Conservation (phyloP, 2,329 filamentous ascomycete species). For the Fusarium sp. region DNA sequence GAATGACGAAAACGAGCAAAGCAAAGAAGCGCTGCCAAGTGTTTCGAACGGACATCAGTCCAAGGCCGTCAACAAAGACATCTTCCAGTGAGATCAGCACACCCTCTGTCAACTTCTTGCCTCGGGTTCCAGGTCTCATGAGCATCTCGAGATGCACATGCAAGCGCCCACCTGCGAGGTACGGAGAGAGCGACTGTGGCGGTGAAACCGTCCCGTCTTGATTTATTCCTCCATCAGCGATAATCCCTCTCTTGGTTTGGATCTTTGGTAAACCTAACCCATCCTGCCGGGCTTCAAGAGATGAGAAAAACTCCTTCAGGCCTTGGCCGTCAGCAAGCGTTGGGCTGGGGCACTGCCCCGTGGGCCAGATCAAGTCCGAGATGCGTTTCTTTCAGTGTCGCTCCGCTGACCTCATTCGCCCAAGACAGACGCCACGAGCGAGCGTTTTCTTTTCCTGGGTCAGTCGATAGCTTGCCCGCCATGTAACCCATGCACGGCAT, state of each 20-base stretch:
- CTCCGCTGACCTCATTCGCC: conserved; percentile 32
- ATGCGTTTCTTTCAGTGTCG: conserved; percentile 21
- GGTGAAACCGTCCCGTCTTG: conserved; percentile 17
- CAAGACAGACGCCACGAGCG: conserved; percentile 33
- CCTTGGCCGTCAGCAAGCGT: conserved; percentile 6
- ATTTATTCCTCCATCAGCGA: conserved; percentile 5
- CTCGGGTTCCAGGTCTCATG: conserved; percentile 37
- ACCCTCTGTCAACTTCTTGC: conserved; percentile 29
- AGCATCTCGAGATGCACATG: conserved; percentile 35
- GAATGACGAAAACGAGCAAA: conserved; percentile 29
- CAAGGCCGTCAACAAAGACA: conserved; percentile 5
- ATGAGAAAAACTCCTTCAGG: conserved; percentile 20
- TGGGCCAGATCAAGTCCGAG: conserved; percentile 19
- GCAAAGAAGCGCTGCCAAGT: conserved; percentile 16
- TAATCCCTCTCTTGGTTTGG: conserved; percentile 7
- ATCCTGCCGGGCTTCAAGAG: not conserved
- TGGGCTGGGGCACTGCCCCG: conserved; percentile 11
- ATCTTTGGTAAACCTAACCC: conserved; percentile 12
- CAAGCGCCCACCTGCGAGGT: conserved; percentile 27
- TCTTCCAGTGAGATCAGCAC: conserved; percentile 10
- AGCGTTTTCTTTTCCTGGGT: conserved; percentile 23
- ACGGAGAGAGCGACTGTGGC: conserved; percentile 12
- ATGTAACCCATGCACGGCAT: conserved; percentile 34
- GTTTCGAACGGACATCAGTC: conserved; percentile 4
- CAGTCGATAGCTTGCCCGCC: conserved; percentile 20